Conservation (phyloP, 495 filamentous ascomycete genomes). For the Talaromyces adpressus region DNA sequence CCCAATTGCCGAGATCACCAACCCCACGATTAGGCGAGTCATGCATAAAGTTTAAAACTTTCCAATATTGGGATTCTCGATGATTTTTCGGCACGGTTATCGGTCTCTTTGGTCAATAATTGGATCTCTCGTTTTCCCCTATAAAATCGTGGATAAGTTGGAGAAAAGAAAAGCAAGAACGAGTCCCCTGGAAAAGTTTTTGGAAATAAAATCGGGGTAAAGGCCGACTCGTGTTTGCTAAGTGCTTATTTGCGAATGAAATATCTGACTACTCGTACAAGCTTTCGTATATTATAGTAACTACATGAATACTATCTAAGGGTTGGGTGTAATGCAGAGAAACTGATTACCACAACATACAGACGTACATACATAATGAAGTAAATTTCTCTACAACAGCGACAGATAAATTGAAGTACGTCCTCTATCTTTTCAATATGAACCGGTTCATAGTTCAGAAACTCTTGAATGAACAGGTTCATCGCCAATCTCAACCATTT, state of each 20-base stretch:
- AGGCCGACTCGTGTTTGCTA: too few species aligned
- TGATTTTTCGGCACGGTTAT: neutral
- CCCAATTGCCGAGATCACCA: too few species aligned
- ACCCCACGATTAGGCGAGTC: too few species aligned
- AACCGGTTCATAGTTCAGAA: neutral
- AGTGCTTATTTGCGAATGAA: too few species aligned
- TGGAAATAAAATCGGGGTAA: neutral
- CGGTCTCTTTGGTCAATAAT: neutral
- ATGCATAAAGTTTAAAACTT: too few species aligned
- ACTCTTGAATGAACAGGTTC: conserved; percentile 21
- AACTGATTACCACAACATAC: too few species aligned
- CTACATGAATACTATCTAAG: too few species aligned
- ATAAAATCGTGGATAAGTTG: neutral
- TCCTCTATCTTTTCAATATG: neutral
- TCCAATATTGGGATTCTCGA: too few species aligned
- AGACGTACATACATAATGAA: neutral
- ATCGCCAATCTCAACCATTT: conserved; percentile 38
- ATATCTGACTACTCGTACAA: too few species aligned
- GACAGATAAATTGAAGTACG: too few species aligned
- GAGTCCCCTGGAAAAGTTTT: neutral
- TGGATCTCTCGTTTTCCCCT: neutral
- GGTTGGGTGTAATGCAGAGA: too few species aligned
- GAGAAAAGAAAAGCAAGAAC: neutral
- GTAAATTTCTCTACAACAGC: neutral
- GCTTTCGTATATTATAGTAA: too few species aligned